These are phyloP conservation scores for Licmophora abbreviata DNA, from an alignment of 108 stramenopile genomes.

Conservation along the genomic window DNA sequence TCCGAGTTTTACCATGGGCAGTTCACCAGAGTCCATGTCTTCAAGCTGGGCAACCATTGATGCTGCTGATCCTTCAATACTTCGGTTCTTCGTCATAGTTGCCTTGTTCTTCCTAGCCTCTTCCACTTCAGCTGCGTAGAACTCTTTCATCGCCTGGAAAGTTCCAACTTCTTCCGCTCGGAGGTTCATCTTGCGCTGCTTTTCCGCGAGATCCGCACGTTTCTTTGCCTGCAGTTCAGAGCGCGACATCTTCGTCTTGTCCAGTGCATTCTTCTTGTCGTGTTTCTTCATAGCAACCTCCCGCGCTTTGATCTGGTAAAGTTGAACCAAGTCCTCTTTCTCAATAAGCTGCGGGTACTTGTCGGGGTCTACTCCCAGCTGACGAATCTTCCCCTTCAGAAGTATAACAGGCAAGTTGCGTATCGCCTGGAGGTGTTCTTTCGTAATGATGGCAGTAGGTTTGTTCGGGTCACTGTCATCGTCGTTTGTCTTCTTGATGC, in stretches of 20 bases:
- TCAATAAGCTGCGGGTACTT: constrained; percentile 76
- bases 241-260: constrained; percentile 50
- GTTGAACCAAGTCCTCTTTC: constrained; percentile 74
- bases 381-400: constrained; percentile 57
- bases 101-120: constrained; percentile 56
- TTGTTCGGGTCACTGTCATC: constrained; percentile 2
- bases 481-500: constrained; percentile 33
- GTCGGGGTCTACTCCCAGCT: constrained; percentile 63
- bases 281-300: constrained; percentile 59
- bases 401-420: constrained; percentile 39
- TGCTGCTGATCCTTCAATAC: constrained; percentile 62
- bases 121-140: constrained; percentile 55
- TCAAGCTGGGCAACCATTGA: constrained; percentile 69
- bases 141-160: constrained; percentile 82
- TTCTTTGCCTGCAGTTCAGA: constrained; percentile 47
- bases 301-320: constrained; percentile 72
- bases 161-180: constrained; percentile 67
- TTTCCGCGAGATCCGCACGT: constrained; percentile 41
- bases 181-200: constrained; percentile 48
- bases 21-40: constrained; percentile 68
- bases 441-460: constrained; percentile 50
- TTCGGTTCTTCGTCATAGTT: constrained; percentile 28
- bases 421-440: constrained; percentile 42
- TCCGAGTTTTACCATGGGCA: constrained; percentile 91
- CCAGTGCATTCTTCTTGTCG: constrained; percentile 34